These are phyloP conservation scores for Abrus precatorius DNA, from an alignment of 306 rosid species.

Conservation along the genomic window DNA sequence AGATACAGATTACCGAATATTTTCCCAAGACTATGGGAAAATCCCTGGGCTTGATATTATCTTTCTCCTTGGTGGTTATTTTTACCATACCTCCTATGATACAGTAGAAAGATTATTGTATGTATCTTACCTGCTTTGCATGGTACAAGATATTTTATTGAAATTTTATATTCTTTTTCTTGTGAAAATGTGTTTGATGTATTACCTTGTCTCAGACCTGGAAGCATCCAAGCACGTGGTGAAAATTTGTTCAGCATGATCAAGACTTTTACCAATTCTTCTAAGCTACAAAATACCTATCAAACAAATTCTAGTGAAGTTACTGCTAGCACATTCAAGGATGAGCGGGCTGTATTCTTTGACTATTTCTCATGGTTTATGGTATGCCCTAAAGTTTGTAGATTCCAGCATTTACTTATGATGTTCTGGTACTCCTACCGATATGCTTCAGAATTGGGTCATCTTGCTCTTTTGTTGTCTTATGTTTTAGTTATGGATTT, in stretches of 20 bases:
- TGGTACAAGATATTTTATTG: constrained; percentile 58
- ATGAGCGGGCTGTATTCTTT: constrained; percentile 86
- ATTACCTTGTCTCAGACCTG: constrained; percentile 75
- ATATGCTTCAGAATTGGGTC: constrained; percentile 34
- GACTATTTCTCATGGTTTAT: constrained; percentile 91
- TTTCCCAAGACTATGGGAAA: constrained; percentile 89
- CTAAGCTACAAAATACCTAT: constrained; percentile 65
- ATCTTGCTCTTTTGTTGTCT: constrained; percentile 38
- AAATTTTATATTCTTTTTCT: constrained; percentile 42
- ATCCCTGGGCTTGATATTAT: constrained; percentile 98
- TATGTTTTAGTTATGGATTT: constrained; percentile 46
- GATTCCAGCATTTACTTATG: constrained; percentile 40
- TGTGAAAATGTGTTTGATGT: constrained; percentile 58
- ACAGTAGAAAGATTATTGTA: constrained; percentile 93
- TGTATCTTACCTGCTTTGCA: constrained; percentile 67
- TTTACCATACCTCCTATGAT: constrained; percentile 97
- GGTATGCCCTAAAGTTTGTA: constrained; percentile 68
- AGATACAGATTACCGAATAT: constrained; percentile 96
- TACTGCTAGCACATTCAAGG: constrained; percentile 53
- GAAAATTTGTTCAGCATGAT: constrained; percentile 89
- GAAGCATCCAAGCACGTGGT: constrained; percentile 99
- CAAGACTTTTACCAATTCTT: constrained; percentile 85
- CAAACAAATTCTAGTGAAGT: constrained; percentile 60
- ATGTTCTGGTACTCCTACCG: constrained; percentile 39
- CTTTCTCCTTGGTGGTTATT: constrained; percentile 96